Base-by-base conservation (phyloP, 2,329 filamentous ascomycete genomes). In the Diaporthe aspalathi region DNA sequence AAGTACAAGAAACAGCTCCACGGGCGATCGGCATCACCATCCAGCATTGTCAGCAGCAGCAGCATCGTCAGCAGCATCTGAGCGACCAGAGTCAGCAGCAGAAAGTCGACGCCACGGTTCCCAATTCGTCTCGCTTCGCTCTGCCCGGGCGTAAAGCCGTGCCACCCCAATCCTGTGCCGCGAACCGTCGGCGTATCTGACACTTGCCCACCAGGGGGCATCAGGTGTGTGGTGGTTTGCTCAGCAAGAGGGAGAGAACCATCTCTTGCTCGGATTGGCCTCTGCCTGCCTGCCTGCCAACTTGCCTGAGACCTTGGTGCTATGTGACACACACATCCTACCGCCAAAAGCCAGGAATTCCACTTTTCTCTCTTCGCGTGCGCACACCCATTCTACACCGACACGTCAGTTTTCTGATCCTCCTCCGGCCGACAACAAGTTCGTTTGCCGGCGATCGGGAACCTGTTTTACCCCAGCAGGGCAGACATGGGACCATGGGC, bases 101-200 rank as follows among this genome's bases (percentile, higher is more conserved):
- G 11, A 62, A 16, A 27, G 38, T 66, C 35, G 35, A 67, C 45
- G 47, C 52, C 67, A 62, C 54, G n/a, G 29, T 40, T 49, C 62
- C 68, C 22, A 50, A 67, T 67, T 57, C 69, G 69, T 60, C 62
- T 70, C 27, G 45, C 60, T 9, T 68, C 62, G 52, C 52, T 40
- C 27, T 67, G 40, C 52, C 69, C 60, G 69, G 62, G 69, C 69
- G 60, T 67, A 54, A 67, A 57, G 17, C 62, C 38, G 52, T 70
- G 69, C 45, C 40, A 67, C 68, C 45, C 49, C 57, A 49, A 69
- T 35, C 47, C 43, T 60, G 47, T 29, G 60, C 63, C 63, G 63
- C n/a, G 63, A 53, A 29, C 43, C 32, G 17, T 60, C 52, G 29
- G 24, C 43, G 22, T 54, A 68, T 68, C 63, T 68, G 63, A 71